Conservation (phyloP, 495 filamentous ascomycete genomes). For the Geoglossum glabrum region DNA sequence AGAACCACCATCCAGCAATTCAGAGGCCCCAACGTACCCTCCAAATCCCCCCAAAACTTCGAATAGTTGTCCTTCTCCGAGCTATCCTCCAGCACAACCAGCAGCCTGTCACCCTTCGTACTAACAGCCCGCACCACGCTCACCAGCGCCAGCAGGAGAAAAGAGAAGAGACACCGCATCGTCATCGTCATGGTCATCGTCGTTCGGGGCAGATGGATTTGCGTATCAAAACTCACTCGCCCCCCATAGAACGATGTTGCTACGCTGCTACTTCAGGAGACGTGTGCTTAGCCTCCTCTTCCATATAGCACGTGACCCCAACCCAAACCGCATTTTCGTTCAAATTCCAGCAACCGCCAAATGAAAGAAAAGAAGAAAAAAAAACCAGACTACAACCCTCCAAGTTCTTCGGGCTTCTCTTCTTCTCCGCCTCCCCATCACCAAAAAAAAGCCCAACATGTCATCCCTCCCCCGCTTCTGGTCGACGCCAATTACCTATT, state of each 20-base stretch:
- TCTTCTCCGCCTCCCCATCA: no score
- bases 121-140: constrained; percentile 55
- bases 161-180: constrained; percentile 61
- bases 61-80: constrained; percentile 62
- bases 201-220: not conserved
- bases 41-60: constrained; percentile 60
- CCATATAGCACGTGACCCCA: constrained; percentile 7
- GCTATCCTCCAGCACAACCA: constrained; percentile 72
- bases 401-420: no score
- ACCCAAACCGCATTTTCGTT: not conserved
- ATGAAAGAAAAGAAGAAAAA: no score
- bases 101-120: constrained; percentile 56
- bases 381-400: no score
- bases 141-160: constrained; percentile 42
- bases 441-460: constrained; percentile 24
- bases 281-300: not conserved
- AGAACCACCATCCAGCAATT: not conserved
- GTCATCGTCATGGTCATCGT: constrained; percentile 8
- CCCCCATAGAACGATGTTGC: not conserved
- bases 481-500: constrained; percentile 56
- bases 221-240: not conserved
- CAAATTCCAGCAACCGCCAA: no score
- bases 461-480: constrained; percentile 63
- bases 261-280: not conserved
- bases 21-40: constrained; percentile 33